Evolutionary conservation across 1,139 yeast genomes (phyloP).

Genomic region (Geotrichum macrosporum): DNA sequence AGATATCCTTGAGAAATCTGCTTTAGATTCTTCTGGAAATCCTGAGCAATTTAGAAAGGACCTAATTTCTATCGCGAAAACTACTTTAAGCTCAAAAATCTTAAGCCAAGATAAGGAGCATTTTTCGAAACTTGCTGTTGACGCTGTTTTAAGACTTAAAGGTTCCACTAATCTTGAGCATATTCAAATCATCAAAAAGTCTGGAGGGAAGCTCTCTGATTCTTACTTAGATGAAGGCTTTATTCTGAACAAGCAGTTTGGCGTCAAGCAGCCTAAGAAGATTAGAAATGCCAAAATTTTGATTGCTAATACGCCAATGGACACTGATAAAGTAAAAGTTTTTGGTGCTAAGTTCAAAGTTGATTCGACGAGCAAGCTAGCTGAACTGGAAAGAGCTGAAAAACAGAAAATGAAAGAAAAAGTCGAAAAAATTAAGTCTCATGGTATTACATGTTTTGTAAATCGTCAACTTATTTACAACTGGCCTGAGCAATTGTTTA

Average conservation of each 20-base stretch:
- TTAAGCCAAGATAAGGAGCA: constrained; percentile 90
- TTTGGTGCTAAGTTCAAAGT: constrained; percentile 98
- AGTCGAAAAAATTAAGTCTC: constrained; percentile 79
- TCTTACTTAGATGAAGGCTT: constrained; percentile 95
- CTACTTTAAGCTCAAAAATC: constrained; percentile 90
- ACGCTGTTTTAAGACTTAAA: constrained; percentile 84
- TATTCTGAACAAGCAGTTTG: constrained; percentile 84
- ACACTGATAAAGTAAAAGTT: constrained; percentile 93
- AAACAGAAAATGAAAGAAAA: constrained; percentile 86
- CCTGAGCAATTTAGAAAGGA: constrained; percentile 67
- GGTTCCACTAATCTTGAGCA: constrained; percentile 94
- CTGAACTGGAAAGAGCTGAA: constrained; percentile 94
- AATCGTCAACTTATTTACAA: constrained; percentile 95
- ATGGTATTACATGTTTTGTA: constrained; percentile 82
- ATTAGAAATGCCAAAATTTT: constrained; percentile 79
- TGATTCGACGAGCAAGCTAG: constrained; percentile 89
- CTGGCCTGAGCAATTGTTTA: constrained; percentile 93
- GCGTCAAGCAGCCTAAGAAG: constrained; percentile 87
- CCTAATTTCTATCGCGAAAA: constrained; percentile 79
- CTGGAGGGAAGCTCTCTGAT: constrained; percentile 88
- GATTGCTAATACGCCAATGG: constrained; percentile 95
- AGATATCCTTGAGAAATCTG: constrained; percentile 67
- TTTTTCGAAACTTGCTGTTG: constrained; percentile 86
- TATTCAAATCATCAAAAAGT: constrained; percentile 87
- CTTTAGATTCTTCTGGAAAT: constrained; percentile 68